Percentiles rank a stretch among this genome's conserved stretches.
Evolutionary conservation across 2,329 filamentous ascomycete genomes (phyloP).

Genomic region (Epichloe coenophiala): DNA sequence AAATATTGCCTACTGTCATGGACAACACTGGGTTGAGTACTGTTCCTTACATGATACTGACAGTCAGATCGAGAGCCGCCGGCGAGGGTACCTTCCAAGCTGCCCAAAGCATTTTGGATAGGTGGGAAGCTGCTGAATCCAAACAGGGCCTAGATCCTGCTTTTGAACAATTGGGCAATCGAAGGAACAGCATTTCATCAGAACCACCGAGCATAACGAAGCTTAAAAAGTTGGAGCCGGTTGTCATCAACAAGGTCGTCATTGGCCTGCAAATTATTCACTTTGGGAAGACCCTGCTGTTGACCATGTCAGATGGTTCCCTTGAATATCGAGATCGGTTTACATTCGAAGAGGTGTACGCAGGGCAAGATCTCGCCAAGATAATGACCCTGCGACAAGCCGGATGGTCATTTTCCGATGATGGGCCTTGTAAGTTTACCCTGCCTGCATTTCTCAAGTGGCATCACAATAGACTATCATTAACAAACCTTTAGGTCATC

Average conservation of each 20-base stretch:
- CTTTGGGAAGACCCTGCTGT: constrained; percentile 56
- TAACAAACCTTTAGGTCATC: constrained; percentile 30
- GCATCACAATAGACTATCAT: not conserved
- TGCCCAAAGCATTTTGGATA: constrained; percentile 60
- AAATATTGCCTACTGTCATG: constrained; percentile 54
- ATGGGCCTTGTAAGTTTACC: constrained; percentile 44
- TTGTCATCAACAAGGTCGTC: constrained; percentile 57
- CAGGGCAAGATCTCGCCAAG: constrained; percentile 47
- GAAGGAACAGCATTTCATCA: constrained; percentile 38
- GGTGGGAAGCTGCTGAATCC: constrained; percentile 68
- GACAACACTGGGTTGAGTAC: constrained; percentile 45
- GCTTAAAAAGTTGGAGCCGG: constrained; percentile 53
- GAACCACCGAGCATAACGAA: constrained; percentile 21
- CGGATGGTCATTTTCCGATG: constrained; percentile 59
- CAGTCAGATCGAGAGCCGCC: constrained; percentile 53
- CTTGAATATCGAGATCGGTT: constrained; percentile 68
- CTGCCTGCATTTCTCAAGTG: not conserved
- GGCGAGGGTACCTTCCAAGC: constrained; percentile 44
- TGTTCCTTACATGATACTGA: constrained; percentile 50
- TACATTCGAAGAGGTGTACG: constrained; percentile 55
- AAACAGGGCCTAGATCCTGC: constrained; percentile 56
- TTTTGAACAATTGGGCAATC: constrained; percentile 59
- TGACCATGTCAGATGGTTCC: constrained; percentile 68
- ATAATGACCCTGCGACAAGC: constrained; percentile 62
- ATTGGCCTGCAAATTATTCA: constrained; percentile 55